Evolutionary conservation across 2,329 filamentous ascomycete species (phyloP), one percentile per base, ranked within the genome.

Genomic region (Tolypocladium capitatum): DNA sequence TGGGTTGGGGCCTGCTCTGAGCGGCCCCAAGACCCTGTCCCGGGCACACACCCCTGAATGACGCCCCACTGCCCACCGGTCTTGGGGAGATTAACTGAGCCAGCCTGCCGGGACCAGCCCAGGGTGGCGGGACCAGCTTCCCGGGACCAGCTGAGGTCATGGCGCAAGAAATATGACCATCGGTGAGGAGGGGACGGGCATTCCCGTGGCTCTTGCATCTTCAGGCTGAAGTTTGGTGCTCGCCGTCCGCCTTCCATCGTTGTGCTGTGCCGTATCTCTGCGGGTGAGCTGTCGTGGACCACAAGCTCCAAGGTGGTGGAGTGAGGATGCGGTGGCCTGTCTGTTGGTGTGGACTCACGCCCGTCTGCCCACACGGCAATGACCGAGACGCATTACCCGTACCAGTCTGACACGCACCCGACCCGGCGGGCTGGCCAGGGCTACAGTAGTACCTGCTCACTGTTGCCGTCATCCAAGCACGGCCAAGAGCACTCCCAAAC

Each of bases 61-160:
- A n/a, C 38, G 36, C 49, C 49, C 42, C 43, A 30, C 36, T 21
- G 43, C 42, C 44, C 18, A 28, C 47, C 36, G 21, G 41, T 44
- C 36, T 30, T 27, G 42, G 35, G 21, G 47, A 49, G 41, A 51
- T 51, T 49, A 49, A 32, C 47, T 46, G 51, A 51, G 50, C 53
- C 53, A 50, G 48, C 48, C 50, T 47, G 48, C 48, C 49, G 53
- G 53, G 52, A 50, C 52, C 36, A 45, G n/a, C n/a, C n/a, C n/a
- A n/a, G n/a, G n/a, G n/a, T n/a, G n/a, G n/a, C n/a, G n/a, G n/a
- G n/a, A n/a, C n/a, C n/a, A n/a, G n/a, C n/a, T n/a, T n/a, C n/a
- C n/a, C n/a, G n/a, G n/a, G n/a, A n/a, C n/a, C 3, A 28, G 42
- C 24, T 36, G 46, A 36, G 33, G n/a, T 11, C 41, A 30, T n/a